Conservation (phyloP, 164 flowering plant species). For the Buxus sempervirens region DNA sequence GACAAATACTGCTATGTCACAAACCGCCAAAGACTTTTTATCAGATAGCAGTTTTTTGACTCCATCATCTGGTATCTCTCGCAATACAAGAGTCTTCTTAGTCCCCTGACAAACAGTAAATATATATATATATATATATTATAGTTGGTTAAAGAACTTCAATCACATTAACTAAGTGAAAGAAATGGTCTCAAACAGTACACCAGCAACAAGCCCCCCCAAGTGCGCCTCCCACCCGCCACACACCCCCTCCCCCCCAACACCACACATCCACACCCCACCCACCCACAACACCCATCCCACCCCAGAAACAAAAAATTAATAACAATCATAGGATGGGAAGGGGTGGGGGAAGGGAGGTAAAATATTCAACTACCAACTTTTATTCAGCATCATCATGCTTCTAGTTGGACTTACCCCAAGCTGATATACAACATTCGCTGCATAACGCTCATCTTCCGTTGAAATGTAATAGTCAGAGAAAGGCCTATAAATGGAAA, state of each 20-base stretch:
- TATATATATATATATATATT: too few species aligned
- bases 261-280: too few species aligned
- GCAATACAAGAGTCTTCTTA: conserved; percentile 70
- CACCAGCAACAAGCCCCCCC: too few species aligned
- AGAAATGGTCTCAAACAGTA: neutral
- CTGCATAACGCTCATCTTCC: conserved; percentile 63
- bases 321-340: too few species aligned
- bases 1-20: conserved; percentile 86
- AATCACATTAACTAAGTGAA: neutral
- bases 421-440: conserved; percentile 61
- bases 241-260: too few species aligned
- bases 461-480: conserved; percentile 47
- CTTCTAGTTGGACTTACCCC: conserved; percentile 46
- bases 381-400: neutral
- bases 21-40: conserved; percentile 81
- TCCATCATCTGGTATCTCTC: conserved; percentile 80
- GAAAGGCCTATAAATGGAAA: conserved; percentile 61
- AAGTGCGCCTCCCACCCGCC: too few species aligned
- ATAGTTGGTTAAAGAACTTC: neutral
- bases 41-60: conserved; percentile 46
- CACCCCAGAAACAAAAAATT: neutral
- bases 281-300: too few species aligned
- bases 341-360: neutral
- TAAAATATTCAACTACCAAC: too few species aligned
- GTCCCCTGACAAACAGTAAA: conserved; percentile 61